Evolutionary conservation across 2,329 filamentous ascomycete species (phyloP).

Genomic region (Fusarium subglutinans): DNA sequence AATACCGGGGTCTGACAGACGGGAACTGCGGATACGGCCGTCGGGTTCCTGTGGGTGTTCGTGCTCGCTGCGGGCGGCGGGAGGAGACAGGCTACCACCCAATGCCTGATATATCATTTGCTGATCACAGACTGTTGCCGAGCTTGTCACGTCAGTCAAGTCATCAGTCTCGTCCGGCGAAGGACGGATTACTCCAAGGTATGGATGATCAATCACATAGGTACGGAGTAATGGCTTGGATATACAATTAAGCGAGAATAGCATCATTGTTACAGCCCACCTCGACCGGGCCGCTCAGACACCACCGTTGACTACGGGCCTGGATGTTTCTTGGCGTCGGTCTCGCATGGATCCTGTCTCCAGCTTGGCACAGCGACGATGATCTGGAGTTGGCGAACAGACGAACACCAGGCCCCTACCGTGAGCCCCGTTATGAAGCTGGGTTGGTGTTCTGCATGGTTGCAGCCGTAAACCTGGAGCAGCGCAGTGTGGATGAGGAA

Average conservation of each 20-base stretch:
- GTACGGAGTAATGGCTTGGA: not conserved
- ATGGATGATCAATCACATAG: not conserved
- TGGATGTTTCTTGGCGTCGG: conserved; percentile 26
- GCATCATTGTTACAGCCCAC: conserved; percentile 8
- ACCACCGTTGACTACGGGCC: conserved; percentile 22
- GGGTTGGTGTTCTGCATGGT: conserved; percentile 31
- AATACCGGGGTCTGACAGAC: conserved; percentile 22
- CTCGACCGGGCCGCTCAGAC: conserved; percentile 15
- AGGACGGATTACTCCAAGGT: not conserved
- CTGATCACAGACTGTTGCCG: not conserved
- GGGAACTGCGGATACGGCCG: conserved; percentile 38
- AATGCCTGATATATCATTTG: not conserved
- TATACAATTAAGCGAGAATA: conserved; percentile 1
- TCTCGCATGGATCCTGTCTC: conserved; percentile 8
- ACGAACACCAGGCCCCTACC: conserved; percentile 11
- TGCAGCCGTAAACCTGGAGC: conserved; percentile 33
- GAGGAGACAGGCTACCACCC: conserved; percentile 5
- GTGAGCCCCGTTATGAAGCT: conserved; percentile 12
- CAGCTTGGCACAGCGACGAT: conserved; percentile 7
- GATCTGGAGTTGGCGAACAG: conserved; percentile 14
- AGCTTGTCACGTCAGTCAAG: not conserved
- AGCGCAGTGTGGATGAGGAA: conserved; percentile 20
- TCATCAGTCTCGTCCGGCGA: not conserved
- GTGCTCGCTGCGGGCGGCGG: conserved; percentile 3
- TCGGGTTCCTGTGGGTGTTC: conserved; percentile 21